Evolutionary conservation across 768 basidiomycete genomes (phyloP).

Genomic region (Lactarius deliciosus): DNA sequence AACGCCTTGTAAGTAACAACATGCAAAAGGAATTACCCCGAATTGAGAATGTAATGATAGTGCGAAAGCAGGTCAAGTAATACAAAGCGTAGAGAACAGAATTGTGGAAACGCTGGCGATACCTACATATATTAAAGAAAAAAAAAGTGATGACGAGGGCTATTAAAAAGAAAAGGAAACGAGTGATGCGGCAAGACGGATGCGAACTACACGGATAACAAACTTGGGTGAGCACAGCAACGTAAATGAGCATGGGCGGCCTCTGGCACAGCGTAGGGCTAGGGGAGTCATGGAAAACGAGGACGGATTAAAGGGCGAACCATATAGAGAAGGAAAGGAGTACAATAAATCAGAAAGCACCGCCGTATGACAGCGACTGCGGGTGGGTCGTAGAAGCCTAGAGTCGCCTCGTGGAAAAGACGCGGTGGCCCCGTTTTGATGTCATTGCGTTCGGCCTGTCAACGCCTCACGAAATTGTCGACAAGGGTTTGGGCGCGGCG

Average conservation of each 20-base stretch:
- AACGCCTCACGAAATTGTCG: conserved; percentile 28
- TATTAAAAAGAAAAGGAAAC: conserved; percentile 21
- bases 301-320: conserved; percentile 14
- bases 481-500: conserved; percentile 26
- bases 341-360: conserved; percentile 19
- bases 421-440: conserved; percentile 32
- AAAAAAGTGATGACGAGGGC: conserved; percentile 10
- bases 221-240: conserved; percentile 26
- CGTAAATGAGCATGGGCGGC: conserved; percentile 21
- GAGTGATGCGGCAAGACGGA: conserved; percentile 26
- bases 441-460: conserved; percentile 27
- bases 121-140: conserved; percentile 20
- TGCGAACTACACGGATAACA: conserved; percentile 28
- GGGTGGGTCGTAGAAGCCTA: conserved; percentile 23
- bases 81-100: conserved; percentile 22
- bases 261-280: conserved; percentile 15
- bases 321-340: conserved; percentile 4
- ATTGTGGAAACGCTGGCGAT: conserved; percentile 18
- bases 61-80: conserved; percentile 4
- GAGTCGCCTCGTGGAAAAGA: conserved; percentile 29
- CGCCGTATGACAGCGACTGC: conserved; percentile 15
- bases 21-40: conserved; percentile 19
- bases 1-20: conserved; percentile 7
- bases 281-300: conserved; percentile 17
- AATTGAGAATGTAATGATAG: conserved; percentile 4